Conservation (phyloP, 352 stramenopile genomes). For the Phytopythium aichiense region DNA sequence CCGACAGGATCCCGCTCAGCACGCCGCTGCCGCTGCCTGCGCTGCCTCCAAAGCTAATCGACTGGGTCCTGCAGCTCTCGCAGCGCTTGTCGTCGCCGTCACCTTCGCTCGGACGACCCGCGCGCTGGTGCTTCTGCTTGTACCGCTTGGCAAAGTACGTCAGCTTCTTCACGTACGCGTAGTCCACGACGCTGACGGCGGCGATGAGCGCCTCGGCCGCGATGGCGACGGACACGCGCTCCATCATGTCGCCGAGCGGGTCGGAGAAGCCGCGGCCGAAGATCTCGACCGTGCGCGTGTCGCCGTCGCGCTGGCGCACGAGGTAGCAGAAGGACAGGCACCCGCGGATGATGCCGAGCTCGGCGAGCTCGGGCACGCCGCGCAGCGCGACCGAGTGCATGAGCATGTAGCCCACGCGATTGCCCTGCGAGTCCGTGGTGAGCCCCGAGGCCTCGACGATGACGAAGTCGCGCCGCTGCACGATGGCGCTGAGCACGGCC, state of each 20-base stretch:
- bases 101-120: neutral
- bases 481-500: conserved; percentile 28
- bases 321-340: conserved; percentile 49
- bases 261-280: conserved; percentile 54
- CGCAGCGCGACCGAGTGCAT: conserved; percentile 47
- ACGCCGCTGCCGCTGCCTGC: conserved; percentile 15
- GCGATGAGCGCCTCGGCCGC: conserved; percentile 38
- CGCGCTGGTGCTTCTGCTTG: conserved; percentile 4
- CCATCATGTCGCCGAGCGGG: conserved; percentile 37
- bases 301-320: conserved; percentile 22
- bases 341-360: conserved; percentile 40
- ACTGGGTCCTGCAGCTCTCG: neutral
- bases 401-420: conserved; percentile 38
- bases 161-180: conserved; percentile 57
- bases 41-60: conserved; percentile 22
- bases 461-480: conserved; percentile 48
- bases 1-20: conserved; percentile 17
- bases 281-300: conserved; percentile 21
- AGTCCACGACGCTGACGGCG: conserved; percentile 36
- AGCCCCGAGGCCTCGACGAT: conserved; percentile 41
- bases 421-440: conserved; percentile 27
- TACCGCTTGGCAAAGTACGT: conserved; percentile 40
- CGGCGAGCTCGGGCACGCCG: conserved; percentile 29
- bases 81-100: neutral
- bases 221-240: conserved; percentile 32